Base-by-base conservation (phyloP, 768 basidiomycete genomes). In the Phaeotremella fagi region DNA sequence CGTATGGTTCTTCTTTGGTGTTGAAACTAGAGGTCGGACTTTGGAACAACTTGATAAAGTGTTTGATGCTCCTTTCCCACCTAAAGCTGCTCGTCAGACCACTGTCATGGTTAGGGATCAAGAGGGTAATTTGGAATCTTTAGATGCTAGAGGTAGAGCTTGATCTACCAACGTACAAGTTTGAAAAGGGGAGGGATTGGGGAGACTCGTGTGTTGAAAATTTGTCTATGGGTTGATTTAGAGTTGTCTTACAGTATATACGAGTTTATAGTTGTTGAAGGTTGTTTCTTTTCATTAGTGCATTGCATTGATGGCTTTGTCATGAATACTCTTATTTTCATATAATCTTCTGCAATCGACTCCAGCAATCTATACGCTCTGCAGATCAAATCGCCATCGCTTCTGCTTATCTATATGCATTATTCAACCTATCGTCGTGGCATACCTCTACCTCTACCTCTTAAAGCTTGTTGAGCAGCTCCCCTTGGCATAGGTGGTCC, bases 401-500 rank as follows among this genome's bases (percentile, higher is more conserved):
- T 35, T 14, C 7, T 41, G 38, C 38, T 12, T 41, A 7, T 41
- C 20, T 41, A 22, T 22, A 25, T 38, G n/a, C 41, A 41, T 23
- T 23, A 18, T 25, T 20, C 23, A 14, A n/a, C 22, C 54, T 60
- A 68, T 64, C 66, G 38, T 31, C 68, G 67, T 4, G 63, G 68
- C 68, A 66, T 68, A 33, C 91, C 90, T 54, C 90, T 81, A 24
- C 91, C 91, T 59, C 91, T 80, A 38, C 90, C 90, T 69, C 90
- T 81, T 58, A 94, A 73, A 14, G 88, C 90, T 38, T 87, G 80
- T 68, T 87, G 85, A 12, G 89, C 88, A 7, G 88, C 78, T n/a
- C 90, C 91, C n/a, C 89, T 85, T 14, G 91, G 90, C 37, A 88
- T 88, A 63, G 80, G 83, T 18, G 91, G 91, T n/a, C 91, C 91